phyloP scores from a whole-genome alignment of 768 basidiomycete genomes.

The Suillus bovinus region DNA sequence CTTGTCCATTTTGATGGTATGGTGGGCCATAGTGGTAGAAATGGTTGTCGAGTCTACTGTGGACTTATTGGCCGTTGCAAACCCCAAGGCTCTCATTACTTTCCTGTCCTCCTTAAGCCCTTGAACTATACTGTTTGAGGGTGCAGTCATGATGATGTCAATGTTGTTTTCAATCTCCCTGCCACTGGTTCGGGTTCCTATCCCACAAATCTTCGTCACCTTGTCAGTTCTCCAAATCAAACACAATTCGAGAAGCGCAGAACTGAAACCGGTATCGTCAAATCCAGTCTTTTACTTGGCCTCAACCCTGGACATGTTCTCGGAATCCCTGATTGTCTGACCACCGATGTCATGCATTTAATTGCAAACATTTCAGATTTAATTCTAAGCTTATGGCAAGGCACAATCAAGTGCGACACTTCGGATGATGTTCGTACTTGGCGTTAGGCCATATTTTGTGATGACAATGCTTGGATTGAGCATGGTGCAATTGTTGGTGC shows the following conservation, averaged over 20 bases:
- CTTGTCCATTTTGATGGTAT: constrained; percentile 32
- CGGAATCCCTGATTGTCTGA: constrained; percentile 36
- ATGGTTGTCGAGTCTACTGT: constrained; percentile 39
- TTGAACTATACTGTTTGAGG: constrained; percentile 25
- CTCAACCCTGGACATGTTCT: constrained; percentile 24
- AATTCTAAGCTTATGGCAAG: constrained; percentile 25
- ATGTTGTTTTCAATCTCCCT: constrained; percentile 22
- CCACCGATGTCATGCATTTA: constrained; percentile 45
- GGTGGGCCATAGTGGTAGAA: constrained; percentile 34
- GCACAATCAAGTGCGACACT: constrained; percentile 15
- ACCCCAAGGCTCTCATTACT: constrained; percentile 29
- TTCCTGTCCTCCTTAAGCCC: constrained; percentile 32
- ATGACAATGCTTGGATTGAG: constrained; percentile 16
- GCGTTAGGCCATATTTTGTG: constrained; percentile 33
- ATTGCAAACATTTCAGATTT: constrained; percentile 27
- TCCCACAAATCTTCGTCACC: not conserved
- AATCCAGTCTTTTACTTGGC: constrained; percentile 39
- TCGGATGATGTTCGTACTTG: constrained; percentile 28
- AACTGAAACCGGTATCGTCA: constrained; percentile 35
- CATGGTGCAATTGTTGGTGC: constrained; percentile 20
- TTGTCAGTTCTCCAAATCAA: constrained; percentile 10
- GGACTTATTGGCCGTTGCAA: constrained; percentile 29
- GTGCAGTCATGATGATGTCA: constrained; percentile 32
- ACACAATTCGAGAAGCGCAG: constrained; percentile 29
- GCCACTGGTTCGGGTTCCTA: constrained; percentile 12